Evolutionary conservation across 441 rosid genomes (phyloP), one percentile per base, ranked within the genome.

Genomic region (Aleurites moluccanus): DNA sequence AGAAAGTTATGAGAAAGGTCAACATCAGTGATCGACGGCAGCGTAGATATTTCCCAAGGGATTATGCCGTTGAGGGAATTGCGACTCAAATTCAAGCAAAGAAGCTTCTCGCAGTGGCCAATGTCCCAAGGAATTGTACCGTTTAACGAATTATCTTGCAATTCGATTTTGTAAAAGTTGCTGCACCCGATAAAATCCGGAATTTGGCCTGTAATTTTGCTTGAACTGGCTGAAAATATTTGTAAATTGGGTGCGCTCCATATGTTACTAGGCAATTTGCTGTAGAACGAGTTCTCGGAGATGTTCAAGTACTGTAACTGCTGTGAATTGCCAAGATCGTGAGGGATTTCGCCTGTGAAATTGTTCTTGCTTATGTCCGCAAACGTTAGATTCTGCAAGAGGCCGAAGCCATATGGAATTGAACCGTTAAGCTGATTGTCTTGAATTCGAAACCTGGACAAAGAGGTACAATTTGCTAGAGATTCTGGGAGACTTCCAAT

Each of bases 121-220:
- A 95, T 87, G 70, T 90, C 89, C 92, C 90, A 83, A 1, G 99
- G 99, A 59, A 95, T 88, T 53, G 82, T 85, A 5, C 95, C 95
- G 74, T 85, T 87, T 13, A 95, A 80, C 8, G 80, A 82, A 75
- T 95, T 95, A 20, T 86, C 90, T 27, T 90, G 92, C 47, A 95
- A 83, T 74, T 95, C 97, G 57, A 95, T 87, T 77, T 80, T 91
- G 82, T 95, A 95, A 47, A 95, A 76, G 77, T 76, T 85, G 28
- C 77, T 83, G 79, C 99, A 95, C 1, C 89, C 90, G 30, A 83
- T 75, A 73, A 90, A 95, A 59, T 88, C 91, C 0, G 99, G 97
- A 40, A 95, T 83, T 79, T 84, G 79, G 0, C 97, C 96, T 0
- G 71, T 80, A 52, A 93, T 60, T 27, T 87, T 66, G 68, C 87